phyloP scores from a whole-genome alignment of 1,139 yeast genomes.

The Geotrichum restrictum region DNA sequence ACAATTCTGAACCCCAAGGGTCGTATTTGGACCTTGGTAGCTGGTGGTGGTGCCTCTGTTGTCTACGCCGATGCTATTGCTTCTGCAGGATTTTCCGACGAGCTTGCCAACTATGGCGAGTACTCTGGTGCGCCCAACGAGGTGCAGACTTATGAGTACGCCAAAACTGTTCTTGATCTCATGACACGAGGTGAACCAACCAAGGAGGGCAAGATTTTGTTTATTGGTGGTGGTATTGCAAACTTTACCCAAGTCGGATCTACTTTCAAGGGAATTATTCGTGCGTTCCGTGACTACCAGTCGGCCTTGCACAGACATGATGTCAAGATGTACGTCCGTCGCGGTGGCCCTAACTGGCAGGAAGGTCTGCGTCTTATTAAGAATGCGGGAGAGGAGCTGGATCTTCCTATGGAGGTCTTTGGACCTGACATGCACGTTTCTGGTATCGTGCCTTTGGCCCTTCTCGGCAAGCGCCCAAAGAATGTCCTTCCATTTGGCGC shows the following conservation, averaged over 20 bases:
- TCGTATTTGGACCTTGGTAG: slow-evolving; percentile 44
- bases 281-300: slow-evolving; percentile 46
- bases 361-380: slow-evolving; percentile 46
- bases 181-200: slow-evolving; percentile 44
- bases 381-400: slow-evolving; percentile 46
- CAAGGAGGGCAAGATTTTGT: slow-evolving; percentile 44
- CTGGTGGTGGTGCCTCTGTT: slow-evolving; percentile 40
- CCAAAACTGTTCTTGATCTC: slow-evolving; percentile 46
- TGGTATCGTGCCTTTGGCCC: slow-evolving; percentile 46
- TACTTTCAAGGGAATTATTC: slow-evolving; percentile 48
- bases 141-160: slow-evolving; percentile 47
- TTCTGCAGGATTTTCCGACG: slow-evolving; percentile 45
- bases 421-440: slow-evolving; percentile 51
- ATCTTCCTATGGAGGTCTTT: slow-evolving; percentile 46
- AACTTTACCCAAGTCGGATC: slow-evolving; percentile 49
- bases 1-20: slow-evolving; percentile 45
- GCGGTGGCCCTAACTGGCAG: slow-evolving; percentile 51
- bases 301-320: slow-evolving; percentile 41
- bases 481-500: slow-evolving; percentile 41
- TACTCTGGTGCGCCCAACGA: slow-evolving; percentile 46
- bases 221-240: slow-evolving; percentile 49
- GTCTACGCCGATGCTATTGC: slow-evolving; percentile 50
- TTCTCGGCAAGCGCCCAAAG: slow-evolving; percentile 41
- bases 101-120: slow-evolving; percentile 48
- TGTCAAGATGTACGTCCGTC: slow-evolving; percentile 44